These are phyloP conservation scores for Ascodesmis nigricans DNA, from an alignment of 495 filamentous ascomycete genomes.

Conservation along the genomic window DNA sequence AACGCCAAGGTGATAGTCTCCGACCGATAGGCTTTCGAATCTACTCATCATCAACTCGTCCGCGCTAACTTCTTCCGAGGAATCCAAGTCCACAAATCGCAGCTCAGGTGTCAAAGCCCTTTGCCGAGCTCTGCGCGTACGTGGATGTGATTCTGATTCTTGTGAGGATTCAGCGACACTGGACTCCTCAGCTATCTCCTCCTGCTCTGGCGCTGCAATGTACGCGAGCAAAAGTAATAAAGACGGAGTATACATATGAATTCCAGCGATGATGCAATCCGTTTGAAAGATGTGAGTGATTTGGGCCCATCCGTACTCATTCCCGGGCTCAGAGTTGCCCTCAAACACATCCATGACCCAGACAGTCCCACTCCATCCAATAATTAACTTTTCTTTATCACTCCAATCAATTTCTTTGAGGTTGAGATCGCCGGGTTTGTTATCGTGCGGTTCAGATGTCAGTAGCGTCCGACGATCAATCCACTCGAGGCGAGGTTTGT, in stretches of 20 bases:
- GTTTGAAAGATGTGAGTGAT: slow-evolving; percentile 80
- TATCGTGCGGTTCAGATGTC: slow-evolving; percentile 32
- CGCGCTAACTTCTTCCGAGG: slow-evolving; percentile 53
- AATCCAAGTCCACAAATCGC: slow-evolving; percentile 67
- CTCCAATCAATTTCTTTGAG: slow-evolving; percentile 25
- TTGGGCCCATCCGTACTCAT: slow-evolving; percentile 59
- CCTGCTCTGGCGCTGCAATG: slow-evolving; percentile 45
- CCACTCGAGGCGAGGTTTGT: slow-evolving; percentile 84
- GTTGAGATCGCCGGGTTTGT: slow-evolving; percentile 22
- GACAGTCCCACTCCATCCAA: slow-evolving; percentile 88
- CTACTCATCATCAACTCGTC: slow-evolving; percentile 64
- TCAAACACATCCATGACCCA: slow-evolving; percentile 88
- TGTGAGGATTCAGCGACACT: background rate
- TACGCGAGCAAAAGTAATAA: slow-evolving; percentile 79
- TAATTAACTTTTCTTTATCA: slow-evolving; percentile 53
- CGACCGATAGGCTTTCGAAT: slow-evolving; percentile 64
- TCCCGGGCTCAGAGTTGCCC: slow-evolving; percentile 42
- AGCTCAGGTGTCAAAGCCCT: slow-evolving; percentile 71
- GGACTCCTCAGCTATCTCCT: slow-evolving; percentile 21
- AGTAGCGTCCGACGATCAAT: slow-evolving; percentile 60
- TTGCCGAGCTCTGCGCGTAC: slow-evolving; percentile 40
- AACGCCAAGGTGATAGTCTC: slow-evolving; percentile 77
- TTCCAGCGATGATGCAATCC: slow-evolving; percentile 90
- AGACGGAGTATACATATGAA: slow-evolving; percentile 87
- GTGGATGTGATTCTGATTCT: slow-evolving; percentile 21